Conservation (phyloP, 805 yeast species). For the Ogataea kodamae region DNA sequence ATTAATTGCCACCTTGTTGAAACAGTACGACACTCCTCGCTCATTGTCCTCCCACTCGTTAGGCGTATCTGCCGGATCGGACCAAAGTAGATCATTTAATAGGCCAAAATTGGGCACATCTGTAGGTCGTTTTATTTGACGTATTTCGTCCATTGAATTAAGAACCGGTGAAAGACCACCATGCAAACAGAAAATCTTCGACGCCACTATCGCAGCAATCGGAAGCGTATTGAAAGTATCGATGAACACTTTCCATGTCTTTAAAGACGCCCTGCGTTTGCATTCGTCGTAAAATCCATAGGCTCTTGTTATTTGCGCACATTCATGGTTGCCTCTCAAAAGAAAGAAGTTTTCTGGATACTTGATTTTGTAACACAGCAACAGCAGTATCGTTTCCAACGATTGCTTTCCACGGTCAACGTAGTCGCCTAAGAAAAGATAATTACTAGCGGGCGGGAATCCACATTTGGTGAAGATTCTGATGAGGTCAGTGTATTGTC, state of each 20-base stretch:
- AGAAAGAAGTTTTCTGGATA: constrained; percentile 95
- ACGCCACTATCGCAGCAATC: constrained; percentile 92
- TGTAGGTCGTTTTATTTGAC: constrained; percentile 74
- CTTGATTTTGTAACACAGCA: constrained; percentile 90
- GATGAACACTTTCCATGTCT: constrained; percentile 89
- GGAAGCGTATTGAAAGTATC: constrained; percentile 96
- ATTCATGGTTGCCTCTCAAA: constrained; percentile 94
- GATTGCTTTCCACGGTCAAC: constrained; percentile 98
- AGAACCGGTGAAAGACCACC: constrained; percentile 80
- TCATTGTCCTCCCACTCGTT: constrained; percentile 89
- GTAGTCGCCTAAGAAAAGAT: constrained; percentile 90
- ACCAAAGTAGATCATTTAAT: constrained; percentile 75
- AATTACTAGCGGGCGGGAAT: constrained; percentile 91
- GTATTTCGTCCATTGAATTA: constrained; percentile 68
- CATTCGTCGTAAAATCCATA: constrained; percentile 98
- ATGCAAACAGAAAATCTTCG: constrained; percentile 89
- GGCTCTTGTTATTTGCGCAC: constrained; percentile 94
- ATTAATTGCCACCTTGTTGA: constrained; percentile 74
- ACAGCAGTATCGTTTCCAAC: constrained; percentile 80
- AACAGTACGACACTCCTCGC: constrained; percentile 79
- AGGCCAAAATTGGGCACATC: constrained; percentile 84
- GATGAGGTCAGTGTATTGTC: constrained; percentile 89
- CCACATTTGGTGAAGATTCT: constrained; percentile 94
- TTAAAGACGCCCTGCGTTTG: constrained; percentile 86
- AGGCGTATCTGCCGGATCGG: constrained; percentile 78